Base-by-base conservation (phyloP, 805 yeast species). In the Ogataea sp. region DNA sequence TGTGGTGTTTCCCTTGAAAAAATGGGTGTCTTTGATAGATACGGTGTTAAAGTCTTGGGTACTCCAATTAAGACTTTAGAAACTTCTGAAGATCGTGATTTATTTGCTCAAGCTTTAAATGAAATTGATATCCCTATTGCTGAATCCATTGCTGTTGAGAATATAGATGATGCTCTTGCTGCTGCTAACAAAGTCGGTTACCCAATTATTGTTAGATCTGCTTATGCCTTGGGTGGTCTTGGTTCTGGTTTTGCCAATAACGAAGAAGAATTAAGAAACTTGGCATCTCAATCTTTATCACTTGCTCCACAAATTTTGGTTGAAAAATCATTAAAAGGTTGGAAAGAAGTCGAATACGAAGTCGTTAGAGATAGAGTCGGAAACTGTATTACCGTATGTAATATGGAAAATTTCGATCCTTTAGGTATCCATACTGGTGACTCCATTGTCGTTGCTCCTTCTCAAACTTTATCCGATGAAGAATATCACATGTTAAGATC, bases 331-430 rank as follows among this genome's bases (percentile, higher is more conserved):
- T 71, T 90, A 67, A 90, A 89, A 71, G 98, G 98, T 48, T 90
- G 98, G 98, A 90, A 90, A 64, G 98, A 90, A 67, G 94, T 90
- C 46, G 98, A 90, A 67, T 90, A 90, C 63, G 98, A 90, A 70
- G 98, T 90, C 48, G 97, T 90, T 41, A 83, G 98, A 60, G 98
- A 90, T 69, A 76, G 93, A 48, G 93, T 83, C 41, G 96, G 83
- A 50, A 90, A 90, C 75, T 90, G 98, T 75, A 90, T 90, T 61
- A 90, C 98, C 33, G 98, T 90, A 39, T 90, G 98, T 74, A 90
- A 90, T 67, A 90, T 90, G 98, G 98, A 90, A 69, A 90, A 90
- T 71, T 90, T 90, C 53, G 98, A 90, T 65, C 98, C 98, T 33
- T 76, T 90, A 52, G 98, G 98, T 52, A 83, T 90, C 55, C 98